Base-by-base conservation (phyloP, 352 stramenopile species). In the Phytophthora sansomeana region DNA sequence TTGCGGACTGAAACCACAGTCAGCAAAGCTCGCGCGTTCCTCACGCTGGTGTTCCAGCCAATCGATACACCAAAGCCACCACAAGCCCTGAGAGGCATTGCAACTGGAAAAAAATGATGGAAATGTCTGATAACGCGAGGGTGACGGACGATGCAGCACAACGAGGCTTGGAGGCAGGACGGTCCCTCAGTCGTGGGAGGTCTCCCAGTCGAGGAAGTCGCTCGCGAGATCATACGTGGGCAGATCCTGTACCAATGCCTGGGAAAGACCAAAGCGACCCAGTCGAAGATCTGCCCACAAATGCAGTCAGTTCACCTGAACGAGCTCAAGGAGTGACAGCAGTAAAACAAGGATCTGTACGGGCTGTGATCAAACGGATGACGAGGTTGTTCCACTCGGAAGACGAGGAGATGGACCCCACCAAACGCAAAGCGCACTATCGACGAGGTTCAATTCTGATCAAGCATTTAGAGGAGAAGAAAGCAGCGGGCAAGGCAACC, bases 361-460 rank as follows among this genome's bases (percentile, higher is more conserved):
- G 55, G n/a, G 49, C 35, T 24, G 36, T 67, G 33, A 52, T 90
- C 14, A 77, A 77, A 11, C 72, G 75, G 4, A 50, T 88, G 54
- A 85, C 69, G 6, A 76, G 68, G 17, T 41, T 90, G 10, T 84
- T 87, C 35, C 46, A 70, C 1, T 66, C 77, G 1, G 70, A 74
- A 55, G 74, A 80, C 5, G 74, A 83, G 3, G 54, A 83, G 6
- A 67, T 78, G 38, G 80, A 87, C 16, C 69, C 69, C 3, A 51
- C 42, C 16, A 69, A 78, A 21, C 74, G 63, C 21, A 83, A 83
- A 38, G 58, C 69, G 24, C 81, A 90, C 47, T 92, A 92, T 55
- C 80, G 84, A 4, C 84, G 82, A 41, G 84, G 84, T 9, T 89
- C 82, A 10, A 91, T 92, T 47, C 48, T 91, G 16, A 84, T 93